A percentile compares a stretch with the other conserved stretches of the same genome.
Conservation (phyloP, 352 stramenopile species). For the Phytopythium delawarense region DNA sequence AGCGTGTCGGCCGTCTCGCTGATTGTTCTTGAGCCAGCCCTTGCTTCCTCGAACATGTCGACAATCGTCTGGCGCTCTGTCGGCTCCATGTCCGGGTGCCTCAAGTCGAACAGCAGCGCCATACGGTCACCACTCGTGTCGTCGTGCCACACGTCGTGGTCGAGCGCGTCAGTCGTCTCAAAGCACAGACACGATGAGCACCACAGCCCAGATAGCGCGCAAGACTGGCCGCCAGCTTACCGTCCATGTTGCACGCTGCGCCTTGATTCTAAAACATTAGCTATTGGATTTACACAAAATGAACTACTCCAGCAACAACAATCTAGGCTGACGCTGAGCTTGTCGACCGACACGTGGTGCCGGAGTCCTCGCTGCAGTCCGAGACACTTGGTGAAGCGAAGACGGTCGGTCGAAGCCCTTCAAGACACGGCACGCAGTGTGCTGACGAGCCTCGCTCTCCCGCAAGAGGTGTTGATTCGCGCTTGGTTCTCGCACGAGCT, state of each 20-base stretch:
- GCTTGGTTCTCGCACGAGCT: too few relatives aligned
- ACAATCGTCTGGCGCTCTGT: slow-evolving; percentile 53
- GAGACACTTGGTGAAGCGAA: too few relatives aligned
- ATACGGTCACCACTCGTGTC: slow-evolving; percentile 64
- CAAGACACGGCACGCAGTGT: too few relatives aligned
- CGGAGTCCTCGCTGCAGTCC: too few relatives aligned
- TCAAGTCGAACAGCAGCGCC: slow-evolving; percentile 85
- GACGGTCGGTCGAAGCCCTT: too few relatives aligned
- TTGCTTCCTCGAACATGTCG: slow-evolving; percentile 76
- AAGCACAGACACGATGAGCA: not conserved
- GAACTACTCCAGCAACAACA: too few relatives aligned
- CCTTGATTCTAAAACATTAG: too few relatives aligned
- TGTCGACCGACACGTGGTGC: too few relatives aligned
- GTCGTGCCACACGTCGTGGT: slow-evolving; percentile 80
- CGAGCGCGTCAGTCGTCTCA: slow-evolving; percentile 52
- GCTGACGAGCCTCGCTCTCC: too few relatives aligned
- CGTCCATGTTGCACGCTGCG: slow-evolving; percentile 56
- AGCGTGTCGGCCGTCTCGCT: slow-evolving; percentile 13
- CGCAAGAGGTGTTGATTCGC: too few relatives aligned
- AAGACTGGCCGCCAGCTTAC: slow-evolving; percentile 15
- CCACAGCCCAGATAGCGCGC: not conserved
- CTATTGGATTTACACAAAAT: too few relatives aligned
- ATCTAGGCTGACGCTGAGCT: too few relatives aligned
- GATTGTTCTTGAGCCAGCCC: slow-evolving; percentile 64
- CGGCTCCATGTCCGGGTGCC: slow-evolving; percentile 62